Evolutionary conservation across 2,329 filamentous ascomycete species (phyloP), one percentile per base, ranked within the genome.

Genomic region (Exophiala sp.): DNA sequence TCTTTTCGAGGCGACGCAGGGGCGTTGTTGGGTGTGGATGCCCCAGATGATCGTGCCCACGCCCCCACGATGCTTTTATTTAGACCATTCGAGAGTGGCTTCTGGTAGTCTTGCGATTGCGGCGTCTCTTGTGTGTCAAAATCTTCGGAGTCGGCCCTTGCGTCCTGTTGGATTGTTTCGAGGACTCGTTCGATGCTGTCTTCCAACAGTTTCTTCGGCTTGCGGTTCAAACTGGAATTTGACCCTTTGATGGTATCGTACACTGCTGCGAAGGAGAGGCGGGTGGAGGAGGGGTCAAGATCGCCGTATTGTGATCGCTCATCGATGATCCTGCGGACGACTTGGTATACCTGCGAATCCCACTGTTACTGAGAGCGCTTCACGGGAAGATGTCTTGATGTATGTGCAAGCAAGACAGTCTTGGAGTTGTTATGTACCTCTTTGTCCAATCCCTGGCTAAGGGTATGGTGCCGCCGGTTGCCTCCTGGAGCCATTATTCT

Each of bases 101-200:
- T 63, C 53, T 21, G 66, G 63, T 32, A 67, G 37, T 21, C 66
- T 62, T 29, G 67, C 10, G 24, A 27, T 38, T 24, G 59, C 53
- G 16, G 46, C 53, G 23, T 56, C 30, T 22, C 62, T 11, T 44
- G 41, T 19, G 32, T 69, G 46, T 77, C 58, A 3, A 70, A 72
- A 47, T 76, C 74, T 11, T 54, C 48, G 40, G 68, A 69, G 44
- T 76, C 73, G 44, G 76, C 76, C 40, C 73, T 76, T 11, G 73
- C 66, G 58, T 87, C 80, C 57, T 75, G 72, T 48, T 82, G 84
- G 3, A 91, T 73, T 14, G 88, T 80, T 6, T 83, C 79, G 13
- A 96, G 71, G 0, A 90, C 88, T 6, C 88, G 77, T 55, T 95
- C 88, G 56, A 97, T 88, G 29, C 86, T 85, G 56, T 93, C 86